A percentile compares a stretch with the other conserved stretches of the same genome.
Evolutionary conservation across 1,139 yeast genomes (phyloP).

Genomic region (Debaryomyces sp.): DNA sequence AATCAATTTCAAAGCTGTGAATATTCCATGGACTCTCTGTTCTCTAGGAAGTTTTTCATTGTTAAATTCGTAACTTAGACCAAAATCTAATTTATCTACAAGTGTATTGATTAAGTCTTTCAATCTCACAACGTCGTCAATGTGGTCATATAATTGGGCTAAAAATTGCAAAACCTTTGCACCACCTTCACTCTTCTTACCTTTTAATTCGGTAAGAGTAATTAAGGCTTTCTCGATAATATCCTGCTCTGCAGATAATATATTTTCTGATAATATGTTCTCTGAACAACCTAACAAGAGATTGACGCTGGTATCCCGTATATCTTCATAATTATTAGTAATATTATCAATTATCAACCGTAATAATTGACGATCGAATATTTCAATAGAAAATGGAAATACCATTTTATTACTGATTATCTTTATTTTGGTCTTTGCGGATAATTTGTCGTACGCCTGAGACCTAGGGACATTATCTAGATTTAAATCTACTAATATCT

Average conservation of each 20-base stretch:
- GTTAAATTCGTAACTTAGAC: background rate
- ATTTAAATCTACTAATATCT: constrained; percentile 55
- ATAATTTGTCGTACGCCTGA: constrained; percentile 12
- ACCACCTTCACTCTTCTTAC: constrained; percentile 81
- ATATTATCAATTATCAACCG: constrained; percentile 61
- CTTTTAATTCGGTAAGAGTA: constrained; percentile 58
- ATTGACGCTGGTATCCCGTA: constrained; percentile 55
- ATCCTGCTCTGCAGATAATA: constrained; percentile 13
- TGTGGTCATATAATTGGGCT: constrained; percentile 25
- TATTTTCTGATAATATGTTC: constrained; percentile 16
- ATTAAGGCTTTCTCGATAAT: constrained; percentile 40
- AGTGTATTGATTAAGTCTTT: constrained; percentile 33
- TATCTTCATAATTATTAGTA: constrained; percentile 74
- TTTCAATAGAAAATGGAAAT: constrained; percentile 9
- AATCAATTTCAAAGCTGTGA: constrained; percentile 57
- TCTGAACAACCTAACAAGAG: constrained; percentile 54
- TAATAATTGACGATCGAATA: constrained; percentile 26
- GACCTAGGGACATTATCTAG: constrained; percentile 44
- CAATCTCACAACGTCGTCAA: constrained; percentile 17
- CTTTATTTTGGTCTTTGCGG: constrained; percentile 9
- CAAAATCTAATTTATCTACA: constrained; percentile 25
- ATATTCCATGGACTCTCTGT: constrained; percentile 66
- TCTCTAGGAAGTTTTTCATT: constrained; percentile 23
- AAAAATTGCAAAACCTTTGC: constrained; percentile 64
- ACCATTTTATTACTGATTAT: constrained; percentile 5